These are phyloP conservation scores for Podaxis sp. DNA, from an alignment of 768 basidiomycete species.

Conservation along the genomic window DNA sequence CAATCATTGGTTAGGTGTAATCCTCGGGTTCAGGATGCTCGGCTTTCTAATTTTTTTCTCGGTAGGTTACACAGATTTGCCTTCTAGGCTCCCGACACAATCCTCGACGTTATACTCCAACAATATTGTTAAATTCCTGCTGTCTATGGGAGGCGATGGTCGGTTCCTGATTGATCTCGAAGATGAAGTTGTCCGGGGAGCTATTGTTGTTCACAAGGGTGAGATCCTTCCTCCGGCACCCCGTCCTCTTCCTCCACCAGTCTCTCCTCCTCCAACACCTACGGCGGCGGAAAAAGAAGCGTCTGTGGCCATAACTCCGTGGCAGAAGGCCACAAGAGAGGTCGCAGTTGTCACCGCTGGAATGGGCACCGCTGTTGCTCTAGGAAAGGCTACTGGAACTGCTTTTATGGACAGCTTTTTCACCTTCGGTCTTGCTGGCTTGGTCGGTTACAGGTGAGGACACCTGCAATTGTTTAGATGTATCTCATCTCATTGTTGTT, in stretches of 20 bases:
- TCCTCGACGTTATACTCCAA: slow-evolving; percentile 89
- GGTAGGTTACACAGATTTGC: slow-evolving; percentile 77
- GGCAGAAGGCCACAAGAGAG: slow-evolving; percentile 76
- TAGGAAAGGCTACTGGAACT: slow-evolving; percentile 77
- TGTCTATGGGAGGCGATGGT: slow-evolving; percentile 67
- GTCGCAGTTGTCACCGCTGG: slow-evolving; percentile 71
- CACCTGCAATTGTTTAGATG: neutral
- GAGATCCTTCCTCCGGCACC: slow-evolving; percentile 62
- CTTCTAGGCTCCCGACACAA: slow-evolving; percentile 86
- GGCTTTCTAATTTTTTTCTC: slow-evolving; percentile 3
- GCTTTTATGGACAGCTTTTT: slow-evolving; percentile 89
- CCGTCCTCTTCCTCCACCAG: slow-evolving; percentile 61
- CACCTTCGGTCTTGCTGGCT: slow-evolving; percentile 80
- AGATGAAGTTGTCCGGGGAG: slow-evolving; percentile 83
- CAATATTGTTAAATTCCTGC: slow-evolving; percentile 85
- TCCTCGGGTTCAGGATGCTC: neutral
- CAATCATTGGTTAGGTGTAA: slow-evolving; percentile 58
- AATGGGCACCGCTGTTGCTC: slow-evolving; percentile 66
- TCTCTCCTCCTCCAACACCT: slow-evolving; percentile 45
- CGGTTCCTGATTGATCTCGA: slow-evolving; percentile 65
- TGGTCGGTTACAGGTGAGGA: slow-evolving; percentile 65
- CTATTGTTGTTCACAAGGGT: slow-evolving; percentile 70
- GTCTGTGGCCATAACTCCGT: slow-evolving; percentile 72
- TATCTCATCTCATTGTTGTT: neutral
- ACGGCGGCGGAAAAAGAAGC: slow-evolving; percentile 35